Evolutionary conservation across 169 alveolate species (phyloP), one percentile per base, ranked within the genome.

Genomic region (Plasmodium gaboni): DNA sequence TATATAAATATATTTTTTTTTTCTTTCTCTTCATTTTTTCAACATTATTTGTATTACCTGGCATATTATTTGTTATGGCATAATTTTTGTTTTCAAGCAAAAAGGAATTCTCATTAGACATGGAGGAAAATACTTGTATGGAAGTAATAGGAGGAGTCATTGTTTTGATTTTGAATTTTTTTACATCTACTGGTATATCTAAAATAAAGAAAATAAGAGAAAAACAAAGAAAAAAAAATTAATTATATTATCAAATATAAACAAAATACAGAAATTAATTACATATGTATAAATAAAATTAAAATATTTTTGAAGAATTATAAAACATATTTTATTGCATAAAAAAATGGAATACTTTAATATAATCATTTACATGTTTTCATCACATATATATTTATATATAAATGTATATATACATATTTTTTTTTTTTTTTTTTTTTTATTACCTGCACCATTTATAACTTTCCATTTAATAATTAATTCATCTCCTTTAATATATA

Each of bases 381-480:
- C 46, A 38, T 38, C 46, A 38, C 7, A 38, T 38, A 38, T 38
- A 38, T 38, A 38, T 26, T 26, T 0, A 38, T 38, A 38, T 6
- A 5, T 38, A 38, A 0, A 38, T 38, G 5, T 38, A 38, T 38
- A 38, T 38, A 38, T 38, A 4, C 6, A 32, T 32, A 32, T 32
- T 64, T 63, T 0, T 1, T 38, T 38, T 17, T 19, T 53, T 13
- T 12, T 5, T 26, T 57, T 28, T 1, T 8, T 72, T 53, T 72
- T 10, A 19, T 9, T 38, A 22, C 9, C 0, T 59, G 32, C 19
- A 8, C 17, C 85, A 5, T 72, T 24, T 50, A 38, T 38, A 38
- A 72, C 70, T 59, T 72, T 72, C 70, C 85, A 72, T n/a, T 51
- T 72, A 53, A 53, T 28, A 6, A 17, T 72, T 60, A 72, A 51